Conservation (phyloP, 2,329 filamentous ascomycete genomes). For the Claviceps purpurea region DNA sequence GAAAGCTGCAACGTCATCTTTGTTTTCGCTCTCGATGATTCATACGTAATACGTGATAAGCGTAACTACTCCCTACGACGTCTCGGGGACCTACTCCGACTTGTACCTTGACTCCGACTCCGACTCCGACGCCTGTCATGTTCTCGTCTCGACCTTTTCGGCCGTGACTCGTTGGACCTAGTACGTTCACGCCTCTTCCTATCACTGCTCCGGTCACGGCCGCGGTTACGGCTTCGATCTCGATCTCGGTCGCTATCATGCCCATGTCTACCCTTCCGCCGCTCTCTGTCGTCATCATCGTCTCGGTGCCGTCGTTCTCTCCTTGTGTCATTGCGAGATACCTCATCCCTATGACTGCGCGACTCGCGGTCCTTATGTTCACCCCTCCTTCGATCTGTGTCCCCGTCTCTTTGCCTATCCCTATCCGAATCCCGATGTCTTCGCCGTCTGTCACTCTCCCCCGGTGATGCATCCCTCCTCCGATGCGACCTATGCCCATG, state of each 20-base stretch:
- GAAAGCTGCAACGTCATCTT: not conserved
- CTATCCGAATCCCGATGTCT: slow-evolving; percentile 9
- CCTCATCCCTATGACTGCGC: not conserved
- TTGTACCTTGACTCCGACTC: slow-evolving; percentile 2
- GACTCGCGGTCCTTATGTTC: slow-evolving; percentile 7
- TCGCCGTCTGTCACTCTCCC: slow-evolving; percentile 13
- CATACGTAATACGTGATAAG: not conserved
- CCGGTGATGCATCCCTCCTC: slow-evolving; percentile 22
- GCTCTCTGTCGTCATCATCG: slow-evolving; percentile 11
- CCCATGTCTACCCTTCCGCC: not conserved
- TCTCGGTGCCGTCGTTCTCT: slow-evolving; percentile 13
- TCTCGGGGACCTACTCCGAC: slow-evolving; percentile 13
- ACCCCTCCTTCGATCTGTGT: slow-evolving; percentile 10
- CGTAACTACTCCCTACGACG: slow-evolving; percentile 10
- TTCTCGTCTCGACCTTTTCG: slow-evolving; percentile 15
- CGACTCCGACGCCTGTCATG: slow-evolving; percentile 12
- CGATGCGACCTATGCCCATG: slow-evolving; percentile 11
- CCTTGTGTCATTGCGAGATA: slow-evolving; percentile 11
- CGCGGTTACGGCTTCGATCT: slow-evolving; percentile 10
- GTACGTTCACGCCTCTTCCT: slow-evolving; percentile 16
- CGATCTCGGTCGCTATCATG: slow-evolving; percentile 14
- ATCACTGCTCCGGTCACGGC: slow-evolving; percentile 10
- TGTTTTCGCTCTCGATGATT: not conserved
- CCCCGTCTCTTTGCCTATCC: slow-evolving; percentile 6
- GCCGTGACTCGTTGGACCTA: slow-evolving; percentile 15